phyloP scores from a whole-genome alignment of 768 basidiomycete species.

The Trichaptum fuscoviolaceum region DNA sequence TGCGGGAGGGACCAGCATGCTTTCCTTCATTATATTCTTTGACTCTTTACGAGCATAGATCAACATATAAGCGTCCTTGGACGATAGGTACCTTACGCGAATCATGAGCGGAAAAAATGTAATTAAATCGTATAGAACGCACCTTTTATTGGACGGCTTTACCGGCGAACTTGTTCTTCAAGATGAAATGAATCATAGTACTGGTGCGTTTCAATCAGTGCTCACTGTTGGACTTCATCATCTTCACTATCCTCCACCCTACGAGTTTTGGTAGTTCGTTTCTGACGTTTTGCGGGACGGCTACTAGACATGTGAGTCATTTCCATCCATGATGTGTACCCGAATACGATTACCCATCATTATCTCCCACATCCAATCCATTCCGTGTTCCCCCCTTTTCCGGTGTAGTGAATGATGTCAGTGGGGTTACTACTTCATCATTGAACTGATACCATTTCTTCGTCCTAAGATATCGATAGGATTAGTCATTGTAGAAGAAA shows the following conservation, averaged over 20 bases:
- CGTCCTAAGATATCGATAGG: constrained; percentile 34
- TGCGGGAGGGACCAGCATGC: constrained; percentile 43
- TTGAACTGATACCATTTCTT: constrained; percentile 89
- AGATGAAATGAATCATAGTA: not conserved
- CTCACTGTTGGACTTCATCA: constrained; percentile 34
- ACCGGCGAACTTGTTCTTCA: not conserved
- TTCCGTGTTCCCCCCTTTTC: too few relatives aligned
- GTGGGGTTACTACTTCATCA: constrained; percentile 72
- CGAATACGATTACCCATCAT: constrained; percentile 20
- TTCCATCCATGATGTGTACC: not conserved
- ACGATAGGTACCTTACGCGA: constrained; percentile 45
- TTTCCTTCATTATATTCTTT: constrained; percentile 1
- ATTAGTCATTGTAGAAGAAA: constrained; percentile 6
- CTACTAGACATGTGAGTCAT: not conserved
- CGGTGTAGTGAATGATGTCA: constrained; percentile 42
- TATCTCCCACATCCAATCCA: constrained; percentile 23
- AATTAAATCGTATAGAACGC: not conserved
- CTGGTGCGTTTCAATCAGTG: not conserved
- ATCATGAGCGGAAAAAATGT: not conserved
- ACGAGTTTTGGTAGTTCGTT: constrained; percentile 43
- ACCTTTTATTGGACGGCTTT: not conserved
- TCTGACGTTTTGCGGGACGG: constrained; percentile 23
- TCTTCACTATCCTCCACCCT: constrained; percentile 53
- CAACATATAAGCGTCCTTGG: constrained; percentile 93
- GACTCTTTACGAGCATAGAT: constrained; percentile 63